Percentiles rank a stretch among this genome's conserved stretches.
phyloP scores from a whole-genome alignment of 2,329 filamentous ascomycete genomes.

The Emergomyces orientalis region DNA sequence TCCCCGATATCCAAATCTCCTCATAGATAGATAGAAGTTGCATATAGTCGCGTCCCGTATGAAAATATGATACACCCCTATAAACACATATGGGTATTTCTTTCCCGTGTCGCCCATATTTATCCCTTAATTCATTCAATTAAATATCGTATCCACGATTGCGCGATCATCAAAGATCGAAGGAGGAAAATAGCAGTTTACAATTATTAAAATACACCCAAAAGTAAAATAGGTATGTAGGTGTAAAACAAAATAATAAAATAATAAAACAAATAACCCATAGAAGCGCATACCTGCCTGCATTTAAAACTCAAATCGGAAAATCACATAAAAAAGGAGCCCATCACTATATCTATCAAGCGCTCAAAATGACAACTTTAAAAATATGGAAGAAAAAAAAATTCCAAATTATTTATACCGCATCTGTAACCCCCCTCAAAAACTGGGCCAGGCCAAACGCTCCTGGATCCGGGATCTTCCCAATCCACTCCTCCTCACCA shows the following conservation, averaged over 20 bases:
- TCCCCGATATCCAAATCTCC: too few relatives aligned
- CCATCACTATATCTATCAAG: neutral
- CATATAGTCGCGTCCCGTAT: too few relatives aligned
- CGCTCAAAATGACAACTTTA: neutral
- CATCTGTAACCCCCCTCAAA: slow-evolving; percentile 64
- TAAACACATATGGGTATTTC: neutral
- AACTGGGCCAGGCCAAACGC: slow-evolving; percentile 76
- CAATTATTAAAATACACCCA: neutral
- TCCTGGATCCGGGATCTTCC: slow-evolving; percentile 65
- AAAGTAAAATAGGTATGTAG: neutral
- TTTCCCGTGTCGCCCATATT: neutral
- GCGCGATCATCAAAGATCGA: neutral
- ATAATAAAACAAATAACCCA: neutral
- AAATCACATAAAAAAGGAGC: neutral
- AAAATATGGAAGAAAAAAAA: neutral
- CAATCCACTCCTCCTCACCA: slow-evolving; percentile 53
- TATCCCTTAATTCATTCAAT: neutral
- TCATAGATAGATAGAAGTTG: too few relatives aligned
- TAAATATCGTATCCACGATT: neutral
- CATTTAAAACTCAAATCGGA: neutral
- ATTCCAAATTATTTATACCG: slow-evolving; percentile 13
- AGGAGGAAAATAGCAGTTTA: neutral
- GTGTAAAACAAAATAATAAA: neutral
- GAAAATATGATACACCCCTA: neutral
- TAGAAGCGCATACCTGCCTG: neutral